Evolutionary conservation across 768 basidiomycete species (phyloP).

Genomic region (Suillus bovinus): DNA sequence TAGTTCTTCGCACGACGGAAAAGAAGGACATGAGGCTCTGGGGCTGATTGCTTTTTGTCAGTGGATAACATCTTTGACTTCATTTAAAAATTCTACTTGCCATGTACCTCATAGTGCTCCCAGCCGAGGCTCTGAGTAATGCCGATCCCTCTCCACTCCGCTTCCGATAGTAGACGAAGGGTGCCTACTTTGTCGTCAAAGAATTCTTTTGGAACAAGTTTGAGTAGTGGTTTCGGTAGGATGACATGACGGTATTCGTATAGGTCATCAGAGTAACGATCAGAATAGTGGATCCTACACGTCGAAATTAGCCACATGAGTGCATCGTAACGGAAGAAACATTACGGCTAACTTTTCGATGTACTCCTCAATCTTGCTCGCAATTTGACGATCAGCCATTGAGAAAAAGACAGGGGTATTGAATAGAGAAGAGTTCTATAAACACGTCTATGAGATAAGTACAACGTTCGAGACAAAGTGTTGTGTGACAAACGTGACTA

Average conservation of each 20-base stretch:
- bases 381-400: constrained; percentile 39
- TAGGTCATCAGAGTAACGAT: constrained; percentile 88
- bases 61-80: constrained; percentile 2
- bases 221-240: constrained; percentile 90
- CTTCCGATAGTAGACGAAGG: constrained; percentile 79
- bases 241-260: constrained; percentile 98
- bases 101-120: constrained; percentile 98
- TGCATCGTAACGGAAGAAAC: constrained; percentile 18
- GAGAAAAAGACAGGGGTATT: constrained; percentile 8
- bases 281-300: constrained; percentile 83
- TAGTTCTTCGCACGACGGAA: constrained; percentile 83
- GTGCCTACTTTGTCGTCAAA: constrained; percentile 79
- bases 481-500: constrained; percentile 6
- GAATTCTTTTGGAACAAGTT: constrained; percentile 86
- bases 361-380: constrained; percentile 67
- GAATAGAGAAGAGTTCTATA: constrained; percentile 8
- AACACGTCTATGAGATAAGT: constrained; percentile 3
- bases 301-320: constrained; percentile 14
- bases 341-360: constrained; percentile 64
- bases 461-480: constrained; percentile 3
- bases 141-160: constrained; percentile 95
- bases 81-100: constrained; percentile 39
- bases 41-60: constrained; percentile 51
- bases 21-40: constrained; percentile 91
- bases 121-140: constrained; percentile 96